Evolutionary conservation across 2,329 filamentous ascomycete species (phyloP), one percentile per base, ranked within the genome.

Genomic region (Akanthomyces lecanii): DNA sequence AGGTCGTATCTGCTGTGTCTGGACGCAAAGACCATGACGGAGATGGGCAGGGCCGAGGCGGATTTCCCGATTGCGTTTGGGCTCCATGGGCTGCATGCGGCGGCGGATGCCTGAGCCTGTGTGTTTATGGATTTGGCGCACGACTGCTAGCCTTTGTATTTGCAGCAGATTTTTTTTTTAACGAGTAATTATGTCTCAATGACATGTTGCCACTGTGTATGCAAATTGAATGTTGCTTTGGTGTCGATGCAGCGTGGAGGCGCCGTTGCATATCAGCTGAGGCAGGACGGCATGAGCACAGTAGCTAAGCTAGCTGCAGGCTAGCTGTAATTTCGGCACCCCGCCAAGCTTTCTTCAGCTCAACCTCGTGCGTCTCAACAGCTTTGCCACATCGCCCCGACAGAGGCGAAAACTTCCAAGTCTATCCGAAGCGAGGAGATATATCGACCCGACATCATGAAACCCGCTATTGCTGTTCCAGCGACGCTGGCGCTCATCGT

Each of bases 1-100:
- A 80, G 67, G 64, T 89, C 85, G 67, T 89, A 88, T 69, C 72
- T 89, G 44, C 68, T 89, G 18, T 84, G 82, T 62, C 70, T 89
- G 21, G 79, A 85, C 67, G 85, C 86, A 5, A 79, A 68, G 69
- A 81, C 79, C 3, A 79, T 89, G 79, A 73, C 67, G 61, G 86
- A 89, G 75, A 51, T 83, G 28, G 86, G 84, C 0, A 77, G 84
- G n/a, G 85, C 85, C 5, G 81, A 85, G 66, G 79, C 85, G 53
- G 77, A 78, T 4, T 81, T 81, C 59, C 78, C 81, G 0, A 78
- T 88, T 57, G 79, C 75, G 0, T 75, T 88, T 62, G 85, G 85
- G 0, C 86, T 89, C 65, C 86, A 88, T 70, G 85, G 86, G 0
- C n/a, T 48, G 30, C 47, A 63, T 42, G 38, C 55, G 21, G 12